These are phyloP conservation scores for Helicostylum pulchrum DNA, from an alignment of 192 early-diverging fungal genomes.

Conservation along the genomic window DNA sequence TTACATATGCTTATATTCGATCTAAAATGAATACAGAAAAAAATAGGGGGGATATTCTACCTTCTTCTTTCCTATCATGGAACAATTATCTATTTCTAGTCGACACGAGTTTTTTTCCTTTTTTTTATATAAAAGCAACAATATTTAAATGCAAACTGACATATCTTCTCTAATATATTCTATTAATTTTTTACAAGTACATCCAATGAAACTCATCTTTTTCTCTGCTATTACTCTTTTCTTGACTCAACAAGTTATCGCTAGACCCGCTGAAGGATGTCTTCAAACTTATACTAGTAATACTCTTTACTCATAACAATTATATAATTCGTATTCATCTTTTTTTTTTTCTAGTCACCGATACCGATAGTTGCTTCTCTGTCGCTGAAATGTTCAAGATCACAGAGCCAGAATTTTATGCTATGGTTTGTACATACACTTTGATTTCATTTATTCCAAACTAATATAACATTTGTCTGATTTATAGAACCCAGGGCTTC, in stretches of 20 bases:
- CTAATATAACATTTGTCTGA: neutral
- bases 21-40: no score
- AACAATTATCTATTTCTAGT: no score
- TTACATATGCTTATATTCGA: no score
- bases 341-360: constrained; percentile 2
- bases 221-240: neutral
- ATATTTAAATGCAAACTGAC: neutral
- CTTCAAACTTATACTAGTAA: constrained; percentile 4
- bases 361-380: constrained; percentile 3
- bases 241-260: neutral
- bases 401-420: constrained; percentile 12
- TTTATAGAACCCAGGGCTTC: constrained; percentile 13
- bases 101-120: neutral
- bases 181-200: neutral
- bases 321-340: neutral
- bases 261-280: constrained; percentile 11
- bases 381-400: constrained; percentile 9
- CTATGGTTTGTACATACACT: neutral
- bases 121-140: neutral
- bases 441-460: neutral
- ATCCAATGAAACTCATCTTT: neutral
- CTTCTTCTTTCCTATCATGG: no score
- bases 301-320: neutral
- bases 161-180: neutral
- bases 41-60: no score